Percentiles rank a stretch among this genome's conserved stretches.
Conservation (phyloP, 208 protist species). For the Crithidia acanthocephali region DNA sequence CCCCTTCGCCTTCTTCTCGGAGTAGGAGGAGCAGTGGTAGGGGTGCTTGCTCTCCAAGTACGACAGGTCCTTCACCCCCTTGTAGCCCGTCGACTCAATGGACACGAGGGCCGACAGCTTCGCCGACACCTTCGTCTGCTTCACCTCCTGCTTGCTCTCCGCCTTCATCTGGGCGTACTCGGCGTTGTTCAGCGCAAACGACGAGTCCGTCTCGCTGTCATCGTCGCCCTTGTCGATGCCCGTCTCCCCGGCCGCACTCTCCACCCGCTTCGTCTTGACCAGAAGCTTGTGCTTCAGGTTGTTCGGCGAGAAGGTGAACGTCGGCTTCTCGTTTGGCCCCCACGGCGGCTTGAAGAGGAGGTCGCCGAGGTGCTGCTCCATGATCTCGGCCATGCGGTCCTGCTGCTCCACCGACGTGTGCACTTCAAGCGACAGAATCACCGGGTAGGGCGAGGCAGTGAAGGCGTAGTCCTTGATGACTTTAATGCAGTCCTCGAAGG, state of each 20-base stretch:
- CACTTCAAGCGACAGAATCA: conserved; percentile 86
- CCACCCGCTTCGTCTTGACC: conserved; percentile 59
- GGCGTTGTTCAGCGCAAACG: conserved; percentile 18
- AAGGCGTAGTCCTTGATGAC: conserved; percentile 77
- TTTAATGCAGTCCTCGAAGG: conserved; percentile 60
- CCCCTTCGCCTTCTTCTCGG: conserved; percentile 65
- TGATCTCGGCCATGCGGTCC: conserved; percentile 72
- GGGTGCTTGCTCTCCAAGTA: conserved; percentile 62
- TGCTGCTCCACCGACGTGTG: conserved; percentile 70
- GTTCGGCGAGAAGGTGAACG: conserved; percentile 56
- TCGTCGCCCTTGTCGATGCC: conserved; percentile 52
- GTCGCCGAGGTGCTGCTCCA: conserved; percentile 57
- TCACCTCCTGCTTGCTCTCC: conserved; percentile 24
- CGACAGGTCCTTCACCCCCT: conserved; percentile 54
- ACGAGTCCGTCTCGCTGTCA: conserved; percentile 27
- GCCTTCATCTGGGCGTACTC: conserved; percentile 33
- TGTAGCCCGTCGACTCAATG: conserved; percentile 72
- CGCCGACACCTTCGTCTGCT: conserved; percentile 36
- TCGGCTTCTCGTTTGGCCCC: conserved; percentile 41
- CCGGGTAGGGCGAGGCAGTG: conserved; percentile 57
- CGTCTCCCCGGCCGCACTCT: conserved; percentile 24
- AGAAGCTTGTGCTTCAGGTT: conserved; percentile 62
- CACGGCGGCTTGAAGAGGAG: conserved; percentile 55
- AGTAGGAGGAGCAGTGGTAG: conserved; percentile 68
- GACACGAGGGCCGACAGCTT: conserved; percentile 58